Percentiles rank a stretch among this genome's conserved stretches.
These are phyloP conservation scores for Suillus placidus DNA, from an alignment of 768 basidiomycete species.

Conservation along the genomic window DNA sequence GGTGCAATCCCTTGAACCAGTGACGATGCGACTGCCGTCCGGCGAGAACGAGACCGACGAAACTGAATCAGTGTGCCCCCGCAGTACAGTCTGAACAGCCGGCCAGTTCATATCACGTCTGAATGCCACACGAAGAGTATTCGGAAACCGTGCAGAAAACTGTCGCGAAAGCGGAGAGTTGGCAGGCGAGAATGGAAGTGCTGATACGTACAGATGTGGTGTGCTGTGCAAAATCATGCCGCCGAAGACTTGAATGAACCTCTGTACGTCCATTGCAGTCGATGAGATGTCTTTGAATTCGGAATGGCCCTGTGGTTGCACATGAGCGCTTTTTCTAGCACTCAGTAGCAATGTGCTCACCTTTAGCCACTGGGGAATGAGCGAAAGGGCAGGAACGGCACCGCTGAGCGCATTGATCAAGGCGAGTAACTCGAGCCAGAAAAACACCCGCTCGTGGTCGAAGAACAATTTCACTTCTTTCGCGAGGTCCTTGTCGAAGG, in stretches of 20 bases:
- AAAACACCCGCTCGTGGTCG: constrained; percentile 11
- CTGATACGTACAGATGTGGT: constrained; percentile 30
- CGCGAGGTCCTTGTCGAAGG: neutral
- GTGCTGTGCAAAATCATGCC: constrained; percentile 17
- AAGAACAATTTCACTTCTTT: constrained; percentile 8
- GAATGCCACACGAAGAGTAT: too few relatives aligned
- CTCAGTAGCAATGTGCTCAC: neutral
- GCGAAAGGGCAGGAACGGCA: neutral
- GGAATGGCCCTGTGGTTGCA: neutral
- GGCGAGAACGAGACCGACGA: too few relatives aligned
- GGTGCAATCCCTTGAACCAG: too few relatives aligned
- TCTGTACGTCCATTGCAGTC: constrained; percentile 8
- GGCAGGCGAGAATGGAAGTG: constrained; percentile 20
- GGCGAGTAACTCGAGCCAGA: constrained; percentile 8
- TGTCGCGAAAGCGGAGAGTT: too few relatives aligned
- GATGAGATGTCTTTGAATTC: neutral
- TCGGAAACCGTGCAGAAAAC: too few relatives aligned
- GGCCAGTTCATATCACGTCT: too few relatives aligned
- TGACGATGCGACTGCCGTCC: too few relatives aligned
- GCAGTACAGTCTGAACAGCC: too few relatives aligned
- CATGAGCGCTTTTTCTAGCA: neutral
- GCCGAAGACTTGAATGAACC: constrained; percentile 20
- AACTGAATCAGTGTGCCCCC: too few relatives aligned
- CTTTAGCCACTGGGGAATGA: neutral
- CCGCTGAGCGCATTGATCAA: neutral